Base-by-base conservation (phyloP, 768 basidiomycete species). In the Lactarius pseudohatsudake region DNA sequence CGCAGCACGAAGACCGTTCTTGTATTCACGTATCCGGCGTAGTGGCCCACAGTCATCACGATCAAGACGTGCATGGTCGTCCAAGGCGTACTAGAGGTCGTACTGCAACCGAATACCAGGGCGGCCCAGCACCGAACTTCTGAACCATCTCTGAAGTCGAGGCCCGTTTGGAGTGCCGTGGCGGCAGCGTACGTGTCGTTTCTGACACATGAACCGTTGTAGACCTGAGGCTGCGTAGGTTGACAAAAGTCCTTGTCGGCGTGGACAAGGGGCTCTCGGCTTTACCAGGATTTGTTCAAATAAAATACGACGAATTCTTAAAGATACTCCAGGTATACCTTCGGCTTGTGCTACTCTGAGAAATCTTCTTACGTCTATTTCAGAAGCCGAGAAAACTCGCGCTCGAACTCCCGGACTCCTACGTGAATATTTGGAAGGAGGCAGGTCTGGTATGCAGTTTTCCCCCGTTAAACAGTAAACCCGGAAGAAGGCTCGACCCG, bases 41-140 rank as follows among this genome's bases (percentile, higher is more conserved):
- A 67, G 66, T 67, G 66, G 61, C 41, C 63, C 41, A 47, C 43
- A 10, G 43, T 63, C 20, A 10, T 56, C 45, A 66, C 65, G 15
- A 45, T 69, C 18, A 36, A 69, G 20, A 59, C 68, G 34, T 61
- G 40, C 28, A 69, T 66, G 64, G 38, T 66, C 0, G 38, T 69
- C 4, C 45, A 69, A 13, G 68, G 68, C 20, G 53, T 62, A 28
- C 22, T 62, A n/a, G 57, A 62, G 28, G 57, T 69, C 20, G n/a
- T 59, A 32, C 32, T 40, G 45, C n/a, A 2, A 18, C 30, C 30
- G 41, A 1, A 7, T 4, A 11, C 59, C 26, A 28, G 26, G 26
- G 26, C 26, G 26, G 26, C 26, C 26, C 26, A 28, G 26, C 15
- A 4, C 30, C 11, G 28, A 66, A 2, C 26, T 50, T 10, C 22